Conservation (phyloP, 495 filamentous ascomycete genomes). For the Aspergillus saccharolyticus region DNA sequence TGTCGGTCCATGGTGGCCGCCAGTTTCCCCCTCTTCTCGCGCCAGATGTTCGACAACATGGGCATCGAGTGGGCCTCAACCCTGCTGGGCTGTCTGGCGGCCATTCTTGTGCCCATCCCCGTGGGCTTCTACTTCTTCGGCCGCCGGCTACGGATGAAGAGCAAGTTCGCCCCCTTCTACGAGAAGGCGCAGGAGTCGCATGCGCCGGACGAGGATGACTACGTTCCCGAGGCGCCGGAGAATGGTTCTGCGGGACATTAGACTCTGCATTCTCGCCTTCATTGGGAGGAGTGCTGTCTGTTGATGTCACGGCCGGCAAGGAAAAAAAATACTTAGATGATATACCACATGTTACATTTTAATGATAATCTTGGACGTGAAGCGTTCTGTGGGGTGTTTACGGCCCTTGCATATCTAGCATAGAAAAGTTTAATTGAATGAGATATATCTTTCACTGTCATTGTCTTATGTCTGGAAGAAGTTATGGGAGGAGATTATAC, state of each 20-base stretch:
- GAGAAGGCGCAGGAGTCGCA: conserved; percentile 23
- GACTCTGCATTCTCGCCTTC: not conserved
- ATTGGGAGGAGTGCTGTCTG: too few relatives aligned
- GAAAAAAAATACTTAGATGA: not conserved
- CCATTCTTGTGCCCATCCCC: conserved; percentile 67
- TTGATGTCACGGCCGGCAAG: too few relatives aligned
- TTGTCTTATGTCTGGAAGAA: too few relatives aligned
- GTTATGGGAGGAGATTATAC: too few relatives aligned
- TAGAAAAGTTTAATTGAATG: not conserved
- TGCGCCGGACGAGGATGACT: conserved; percentile 14
- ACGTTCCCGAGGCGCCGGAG: conserved; percentile 7
- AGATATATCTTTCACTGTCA: not conserved
- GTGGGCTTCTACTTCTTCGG: conserved; percentile 37
- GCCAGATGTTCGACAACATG: conserved; percentile 72
- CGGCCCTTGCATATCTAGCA: not conserved
- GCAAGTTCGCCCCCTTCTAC: conserved; percentile 53
- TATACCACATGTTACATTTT: not conserved
- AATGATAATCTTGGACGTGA: not conserved
- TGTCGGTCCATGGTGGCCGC: conserved; percentile 70
- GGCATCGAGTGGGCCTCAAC: conserved; percentile 75
- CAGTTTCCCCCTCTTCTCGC: conserved; percentile 75
- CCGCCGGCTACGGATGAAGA: conserved; percentile 28
- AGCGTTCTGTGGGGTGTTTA: not conserved
- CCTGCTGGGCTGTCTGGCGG: conserved; percentile 68
- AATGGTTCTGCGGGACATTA: not conserved